These are phyloP conservation scores for Auxenochlorella protothecoides DNA, from an alignment of 139 green algal species.

Conservation along the genomic window DNA sequence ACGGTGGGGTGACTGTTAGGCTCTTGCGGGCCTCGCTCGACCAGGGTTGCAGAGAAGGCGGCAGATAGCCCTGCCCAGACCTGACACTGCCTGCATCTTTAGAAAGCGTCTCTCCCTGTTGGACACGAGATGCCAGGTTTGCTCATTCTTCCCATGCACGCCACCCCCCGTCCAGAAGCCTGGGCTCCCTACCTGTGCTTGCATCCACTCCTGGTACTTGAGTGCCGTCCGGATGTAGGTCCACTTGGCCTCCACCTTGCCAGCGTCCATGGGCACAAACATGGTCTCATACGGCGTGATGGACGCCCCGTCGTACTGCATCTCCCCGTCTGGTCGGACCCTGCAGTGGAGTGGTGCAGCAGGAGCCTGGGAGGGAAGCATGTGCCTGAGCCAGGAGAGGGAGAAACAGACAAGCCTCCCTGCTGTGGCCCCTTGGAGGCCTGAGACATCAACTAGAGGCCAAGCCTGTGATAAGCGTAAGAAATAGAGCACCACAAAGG, in stretches of 20 bases:
- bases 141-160: background rate
- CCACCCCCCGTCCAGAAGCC: background rate
- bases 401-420: too few species aligned
- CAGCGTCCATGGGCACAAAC: slow-evolving; percentile 28
- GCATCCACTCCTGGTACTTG: slow-evolving; percentile 24
- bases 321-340: slow-evolving; percentile 18
- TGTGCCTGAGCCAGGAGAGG: too few species aligned
- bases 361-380: too few species aligned
- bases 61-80: background rate
- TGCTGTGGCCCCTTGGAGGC: too few species aligned
- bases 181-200: slow-evolving; percentile 1
- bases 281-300: slow-evolving; percentile 28
- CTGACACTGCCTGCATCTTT: background rate
- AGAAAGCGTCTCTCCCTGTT: background rate
- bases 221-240: slow-evolving; percentile 12
- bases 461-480: too few species aligned
- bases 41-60: too few species aligned
- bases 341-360: background rate
- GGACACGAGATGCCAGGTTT: background rate
- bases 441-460: too few species aligned
- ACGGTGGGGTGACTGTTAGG: too few species aligned
- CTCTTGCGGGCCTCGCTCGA: too few species aligned
- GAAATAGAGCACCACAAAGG: too few species aligned
- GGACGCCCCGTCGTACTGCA: slow-evolving; percentile 24
- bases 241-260: slow-evolving; percentile 6